phyloP scores from a whole-genome alignment of 164 flowering plant genomes.

The Liquidambar formosana region DNA sequence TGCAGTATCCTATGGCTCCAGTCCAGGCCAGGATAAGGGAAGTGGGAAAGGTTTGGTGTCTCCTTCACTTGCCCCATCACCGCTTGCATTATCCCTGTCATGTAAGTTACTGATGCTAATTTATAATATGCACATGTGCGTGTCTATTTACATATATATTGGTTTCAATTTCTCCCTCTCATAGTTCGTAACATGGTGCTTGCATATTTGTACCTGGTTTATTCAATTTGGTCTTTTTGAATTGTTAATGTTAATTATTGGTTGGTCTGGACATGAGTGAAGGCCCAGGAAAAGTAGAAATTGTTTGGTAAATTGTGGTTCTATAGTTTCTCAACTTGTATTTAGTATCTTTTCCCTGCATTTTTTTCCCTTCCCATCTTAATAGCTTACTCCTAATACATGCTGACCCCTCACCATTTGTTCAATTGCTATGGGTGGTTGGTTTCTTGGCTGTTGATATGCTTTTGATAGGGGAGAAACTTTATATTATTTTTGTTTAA shows the following conservation, averaged over 20 bases:
- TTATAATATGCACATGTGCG: too few species aligned
- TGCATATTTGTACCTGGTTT: too few species aligned
- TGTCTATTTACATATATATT: too few species aligned
- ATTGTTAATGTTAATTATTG: not conserved
- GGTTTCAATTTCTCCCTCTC: not conserved
- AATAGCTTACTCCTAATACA: not conserved
- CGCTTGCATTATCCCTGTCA: conserved; percentile 24
- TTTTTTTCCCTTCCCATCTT: not conserved
- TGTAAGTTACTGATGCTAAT: conserved; percentile 41
- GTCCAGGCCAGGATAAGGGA: conserved; percentile 19
- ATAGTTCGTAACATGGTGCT: not conserved
- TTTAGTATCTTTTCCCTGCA: not conserved
- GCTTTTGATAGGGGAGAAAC: too few species aligned
- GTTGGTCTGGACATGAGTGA: not conserved
- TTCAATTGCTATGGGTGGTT: not conserved
- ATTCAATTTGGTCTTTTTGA: not conserved
- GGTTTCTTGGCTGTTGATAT: too few species aligned
- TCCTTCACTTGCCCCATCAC: conserved; percentile 32
- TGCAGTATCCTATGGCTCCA: conserved; percentile 26
- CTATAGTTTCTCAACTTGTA: not conserved
- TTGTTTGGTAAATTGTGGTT: not conserved
- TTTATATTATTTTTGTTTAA: too few species aligned
- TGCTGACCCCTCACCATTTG: not conserved
- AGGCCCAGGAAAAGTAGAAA: not conserved
- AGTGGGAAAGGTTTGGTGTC: conserved; percentile 20